These are phyloP conservation scores for Saccharomycopsis schoenii DNA, from an alignment of 805 yeast species.

Conservation along the genomic window DNA sequence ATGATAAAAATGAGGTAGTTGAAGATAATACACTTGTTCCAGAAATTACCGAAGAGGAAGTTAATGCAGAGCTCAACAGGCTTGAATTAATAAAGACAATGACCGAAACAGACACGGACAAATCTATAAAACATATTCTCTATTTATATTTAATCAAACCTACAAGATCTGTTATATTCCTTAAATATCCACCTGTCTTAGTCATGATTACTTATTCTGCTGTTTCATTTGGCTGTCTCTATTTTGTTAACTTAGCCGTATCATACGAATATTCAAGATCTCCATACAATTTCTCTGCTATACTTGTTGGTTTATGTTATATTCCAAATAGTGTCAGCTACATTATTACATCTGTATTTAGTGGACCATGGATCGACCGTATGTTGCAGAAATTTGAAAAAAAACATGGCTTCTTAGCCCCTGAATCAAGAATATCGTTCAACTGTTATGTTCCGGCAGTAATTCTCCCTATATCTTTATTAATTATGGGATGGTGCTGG, in stretches of 20 bases:
- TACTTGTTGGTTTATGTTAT: constrained; percentile 65
- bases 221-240: constrained; percentile 59
- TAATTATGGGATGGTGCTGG: constrained; percentile 79
- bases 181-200: constrained; percentile 66
- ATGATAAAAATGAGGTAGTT: constrained; percentile 7
- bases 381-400: constrained; percentile 42
- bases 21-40: constrained; percentile 4
- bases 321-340: constrained; percentile 79
- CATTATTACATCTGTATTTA: constrained; percentile 63
- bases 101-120: neutral
- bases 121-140: constrained; percentile 15
- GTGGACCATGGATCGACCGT: constrained; percentile 72
- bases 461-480: constrained; percentile 50
- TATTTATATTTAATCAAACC: constrained; percentile 51
- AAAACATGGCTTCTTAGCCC: constrained; percentile 56
- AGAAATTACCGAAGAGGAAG: constrained; percentile 1
- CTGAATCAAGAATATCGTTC: constrained; percentile 73
- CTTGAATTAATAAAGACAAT: constrained; percentile 3
- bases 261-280: constrained; percentile 47
- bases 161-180: constrained; percentile 45
- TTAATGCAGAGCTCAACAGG: neutral
- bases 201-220: constrained; percentile 58
- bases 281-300: constrained; percentile 62
- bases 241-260: constrained; percentile 66
- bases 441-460: constrained; percentile 59